Evolutionary conservation across 768 basidiomycete genomes (phyloP).

Genomic region (Rhizopogon roseolus): DNA sequence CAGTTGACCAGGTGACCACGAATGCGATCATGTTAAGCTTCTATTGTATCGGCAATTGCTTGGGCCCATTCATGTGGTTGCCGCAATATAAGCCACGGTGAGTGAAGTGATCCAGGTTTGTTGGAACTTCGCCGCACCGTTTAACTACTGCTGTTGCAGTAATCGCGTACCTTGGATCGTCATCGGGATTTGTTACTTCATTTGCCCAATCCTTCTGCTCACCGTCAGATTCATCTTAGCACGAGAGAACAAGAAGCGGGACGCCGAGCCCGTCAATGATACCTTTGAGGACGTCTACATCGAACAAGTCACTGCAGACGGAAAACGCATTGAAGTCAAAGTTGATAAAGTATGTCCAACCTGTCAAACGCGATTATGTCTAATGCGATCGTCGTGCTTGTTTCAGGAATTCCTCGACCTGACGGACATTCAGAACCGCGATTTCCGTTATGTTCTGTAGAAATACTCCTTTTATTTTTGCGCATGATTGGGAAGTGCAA

Average conservation of each 20-base stretch:
- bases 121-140: background rate
- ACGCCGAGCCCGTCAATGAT: conserved; percentile 47
- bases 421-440: conserved; percentile 61
- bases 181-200: conserved; percentile 59
- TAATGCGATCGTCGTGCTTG: background rate
- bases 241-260: conserved; percentile 61
- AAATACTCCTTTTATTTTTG: no score
- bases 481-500: background rate
- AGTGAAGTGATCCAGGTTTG: conserved; percentile 1
- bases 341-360: conserved; percentile 54
- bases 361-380: background rate
- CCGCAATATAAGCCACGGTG: conserved; percentile 61
- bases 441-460: conserved; percentile 59
- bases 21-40: conserved; percentile 74
- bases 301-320: conserved; percentile 45
- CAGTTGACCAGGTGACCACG: conserved; percentile 17
- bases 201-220: conserved; percentile 45
- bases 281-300: conserved; percentile 62
- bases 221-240: conserved; percentile 49
- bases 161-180: conserved; percentile 76
- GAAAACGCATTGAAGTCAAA: conserved; percentile 47
- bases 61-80: conserved; percentile 79
- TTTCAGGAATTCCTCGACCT: conserved; percentile 36
- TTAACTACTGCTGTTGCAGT: conserved; percentile 25
- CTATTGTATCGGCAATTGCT: conserved; percentile 63